Evolutionary conservation across 2,329 filamentous ascomycete genomes (phyloP).

Genomic region (Fusarium concolor): DNA sequence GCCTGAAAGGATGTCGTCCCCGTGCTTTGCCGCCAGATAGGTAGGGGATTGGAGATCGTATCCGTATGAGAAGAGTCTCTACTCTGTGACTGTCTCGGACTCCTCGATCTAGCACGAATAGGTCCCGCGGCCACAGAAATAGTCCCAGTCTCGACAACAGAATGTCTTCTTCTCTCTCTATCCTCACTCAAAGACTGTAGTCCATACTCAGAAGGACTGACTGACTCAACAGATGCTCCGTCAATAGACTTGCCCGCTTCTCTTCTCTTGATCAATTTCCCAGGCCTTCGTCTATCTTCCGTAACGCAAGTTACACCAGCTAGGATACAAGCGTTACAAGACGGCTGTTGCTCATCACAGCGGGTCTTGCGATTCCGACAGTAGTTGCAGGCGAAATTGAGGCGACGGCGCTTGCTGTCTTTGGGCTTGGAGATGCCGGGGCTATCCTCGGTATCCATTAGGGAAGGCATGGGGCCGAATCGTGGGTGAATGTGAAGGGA

Average conservation of each 20-base stretch:
- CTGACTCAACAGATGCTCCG: background rate
- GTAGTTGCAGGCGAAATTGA: conserved; percentile 26
- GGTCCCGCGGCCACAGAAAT: background rate
- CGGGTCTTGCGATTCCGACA: conserved; percentile 16
- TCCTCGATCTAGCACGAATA: background rate
- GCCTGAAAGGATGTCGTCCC: background rate
- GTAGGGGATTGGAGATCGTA: background rate
- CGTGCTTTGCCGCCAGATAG: background rate
- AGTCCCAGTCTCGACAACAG: background rate
- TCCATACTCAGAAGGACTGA: background rate
- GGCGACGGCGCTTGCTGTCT: conserved; percentile 5
- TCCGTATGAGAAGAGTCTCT: conserved; percentile 15
- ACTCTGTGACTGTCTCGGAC: conserved; percentile 1
- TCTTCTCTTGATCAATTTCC: conserved; percentile 2
- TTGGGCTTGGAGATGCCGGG: background rate
- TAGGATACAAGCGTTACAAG: conserved; percentile 9
- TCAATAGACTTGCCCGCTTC: conserved; percentile 12
- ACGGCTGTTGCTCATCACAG: conserved; percentile 4
- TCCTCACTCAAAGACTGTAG: background rate
- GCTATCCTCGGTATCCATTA: conserved; percentile 20
- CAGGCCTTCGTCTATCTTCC: conserved; percentile 8
- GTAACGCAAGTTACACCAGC: background rate
- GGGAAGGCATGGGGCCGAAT: conserved; percentile 7
- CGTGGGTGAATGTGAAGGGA: background rate
- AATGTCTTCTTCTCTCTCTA: accelerated